Evolutionary conservation across 2,329 filamentous ascomycete genomes (phyloP).

Genomic region (Cladophialophora chaetospira): DNA sequence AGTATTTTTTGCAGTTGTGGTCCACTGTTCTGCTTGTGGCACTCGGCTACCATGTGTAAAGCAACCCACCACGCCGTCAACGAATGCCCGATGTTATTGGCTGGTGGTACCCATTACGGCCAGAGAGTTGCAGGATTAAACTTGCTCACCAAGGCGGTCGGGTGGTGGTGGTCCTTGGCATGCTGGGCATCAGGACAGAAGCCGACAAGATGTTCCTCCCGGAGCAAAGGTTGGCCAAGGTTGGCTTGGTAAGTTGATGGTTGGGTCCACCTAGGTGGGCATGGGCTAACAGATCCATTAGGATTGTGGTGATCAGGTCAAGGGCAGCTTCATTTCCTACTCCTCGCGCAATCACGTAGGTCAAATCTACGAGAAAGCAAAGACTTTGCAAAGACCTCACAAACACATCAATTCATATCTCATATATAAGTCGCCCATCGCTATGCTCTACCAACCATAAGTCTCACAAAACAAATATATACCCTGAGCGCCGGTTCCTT

Average conservation of each 20-base stretch:
- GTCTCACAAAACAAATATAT: conserved; percentile 63
- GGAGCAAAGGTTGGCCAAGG: too few relatives aligned
- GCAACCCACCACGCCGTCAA: not conserved
- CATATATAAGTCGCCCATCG: not conserved
- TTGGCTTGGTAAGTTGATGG: too few relatives aligned
- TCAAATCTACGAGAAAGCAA: not conserved
- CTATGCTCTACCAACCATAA: conserved; percentile 50
- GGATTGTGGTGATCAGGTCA: too few relatives aligned
- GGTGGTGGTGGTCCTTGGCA: not conserved
- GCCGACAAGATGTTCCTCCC: too few relatives aligned
- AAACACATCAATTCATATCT: not conserved
- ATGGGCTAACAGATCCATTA: too few relatives aligned
- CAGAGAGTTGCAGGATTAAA: not conserved
- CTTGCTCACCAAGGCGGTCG: conserved; percentile 11
- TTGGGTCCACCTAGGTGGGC: too few relatives aligned
- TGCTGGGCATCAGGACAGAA: not conserved
- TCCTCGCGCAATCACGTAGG: too few relatives aligned
- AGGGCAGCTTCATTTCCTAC: too few relatives aligned
- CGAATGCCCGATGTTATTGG: not conserved
- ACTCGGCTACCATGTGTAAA: not conserved
- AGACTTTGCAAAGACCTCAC: too few relatives aligned
- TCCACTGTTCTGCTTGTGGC: not conserved
- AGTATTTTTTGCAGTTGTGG: not conserved
- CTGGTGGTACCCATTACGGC: not conserved
- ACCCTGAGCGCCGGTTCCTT: conserved; percentile 67